Percentiles rank a stretch among this genome's conserved stretches.
Evolutionary conservation across 495 filamentous ascomycete genomes (phyloP).

Genomic region (Aspergillus olivimuriae): DNA sequence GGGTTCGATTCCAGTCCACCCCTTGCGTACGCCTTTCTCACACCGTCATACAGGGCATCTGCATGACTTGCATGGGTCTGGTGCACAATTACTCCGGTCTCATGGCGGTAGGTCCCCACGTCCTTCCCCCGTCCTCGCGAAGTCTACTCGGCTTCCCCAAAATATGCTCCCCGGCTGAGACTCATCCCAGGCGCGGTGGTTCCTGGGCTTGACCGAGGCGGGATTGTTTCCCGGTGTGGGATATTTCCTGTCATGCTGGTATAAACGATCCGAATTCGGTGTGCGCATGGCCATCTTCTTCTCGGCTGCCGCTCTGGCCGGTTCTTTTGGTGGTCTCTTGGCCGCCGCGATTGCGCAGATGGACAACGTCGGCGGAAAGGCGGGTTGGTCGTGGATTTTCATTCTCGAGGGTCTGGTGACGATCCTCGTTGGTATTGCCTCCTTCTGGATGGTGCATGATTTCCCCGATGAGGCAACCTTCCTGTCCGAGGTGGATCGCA

Average conservation of each 20-base stretch:
- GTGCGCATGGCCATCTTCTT: constrained; percentile 78
- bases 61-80: constrained; percentile 81
- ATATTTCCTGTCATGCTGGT: constrained; percentile 86
- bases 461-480: constrained; percentile 83
- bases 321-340: constrained; percentile 61
- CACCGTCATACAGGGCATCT: constrained; percentile 54
- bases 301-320: constrained; percentile 54
- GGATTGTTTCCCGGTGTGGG: constrained; percentile 83
- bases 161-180: neutral
- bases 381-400: constrained; percentile 71
- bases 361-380: constrained; percentile 51
- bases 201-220: constrained; percentile 77
- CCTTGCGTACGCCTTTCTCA: neutral
- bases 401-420: constrained; percentile 53
- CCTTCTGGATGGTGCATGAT: constrained; percentile 84
- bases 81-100: constrained; percentile 71
- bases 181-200: constrained; percentile 54
- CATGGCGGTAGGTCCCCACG: constrained; percentile 49
- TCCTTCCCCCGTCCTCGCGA: too few species aligned
- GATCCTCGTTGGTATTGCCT: constrained; percentile 62
- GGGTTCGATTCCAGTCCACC: neutral
- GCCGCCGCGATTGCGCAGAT: constrained; percentile 60
- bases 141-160: too few species aligned
- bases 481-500: constrained; percentile 63
- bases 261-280: constrained; percentile 75